Evolutionary conservation across 2,329 filamentous ascomycete genomes (phyloP).

Genomic region (Zarea fungicola): DNA sequence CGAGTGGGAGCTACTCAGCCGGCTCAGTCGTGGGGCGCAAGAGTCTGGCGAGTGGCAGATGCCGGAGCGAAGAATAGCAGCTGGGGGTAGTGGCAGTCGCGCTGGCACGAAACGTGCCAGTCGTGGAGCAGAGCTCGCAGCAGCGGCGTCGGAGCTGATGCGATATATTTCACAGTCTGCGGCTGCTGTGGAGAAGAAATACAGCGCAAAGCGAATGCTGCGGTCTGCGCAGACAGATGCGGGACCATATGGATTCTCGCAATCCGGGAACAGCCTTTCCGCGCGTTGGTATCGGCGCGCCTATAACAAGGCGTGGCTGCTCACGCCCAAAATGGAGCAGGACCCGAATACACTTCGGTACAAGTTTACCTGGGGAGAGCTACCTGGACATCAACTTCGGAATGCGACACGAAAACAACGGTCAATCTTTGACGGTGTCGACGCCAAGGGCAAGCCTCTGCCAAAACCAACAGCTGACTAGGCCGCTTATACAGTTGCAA

Average conservation of each 20-base stretch:
- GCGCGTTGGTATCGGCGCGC: conserved; percentile 42
- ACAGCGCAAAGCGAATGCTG: conserved; percentile 20
- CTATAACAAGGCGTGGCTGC: conserved; percentile 41
- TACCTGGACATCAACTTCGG: conserved; percentile 21
- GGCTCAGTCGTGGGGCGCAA: conserved; percentile 39
- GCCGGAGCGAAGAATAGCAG: conserved; percentile 20
- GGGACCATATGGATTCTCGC: conserved; percentile 32
- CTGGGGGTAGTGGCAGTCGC: background rate
- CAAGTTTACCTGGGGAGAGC: conserved; percentile 43
- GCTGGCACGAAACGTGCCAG: background rate
- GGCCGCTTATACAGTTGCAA: background rate
- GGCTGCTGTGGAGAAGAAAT: conserved; percentile 4
- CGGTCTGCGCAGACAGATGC: conserved; percentile 32
- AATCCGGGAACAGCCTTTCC: conserved; percentile 28
- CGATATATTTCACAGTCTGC: background rate
- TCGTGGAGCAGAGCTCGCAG: background rate
- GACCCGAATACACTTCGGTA: conserved; percentile 26
- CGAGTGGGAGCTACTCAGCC: conserved; percentile 53
- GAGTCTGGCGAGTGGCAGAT: conserved; percentile 31
- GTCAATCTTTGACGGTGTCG: conserved; percentile 45
- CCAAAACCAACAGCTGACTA: background rate
- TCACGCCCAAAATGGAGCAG: conserved; percentile 37
- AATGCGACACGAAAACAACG: conserved; percentile 29
- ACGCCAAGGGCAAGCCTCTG: conserved; percentile 22
- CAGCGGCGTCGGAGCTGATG: background rate